Evolutionary conservation across 345 rosid genomes (phyloP), one percentile per base, ranked within the genome.

Genomic region (Gossypium ekmanianum): DNA sequence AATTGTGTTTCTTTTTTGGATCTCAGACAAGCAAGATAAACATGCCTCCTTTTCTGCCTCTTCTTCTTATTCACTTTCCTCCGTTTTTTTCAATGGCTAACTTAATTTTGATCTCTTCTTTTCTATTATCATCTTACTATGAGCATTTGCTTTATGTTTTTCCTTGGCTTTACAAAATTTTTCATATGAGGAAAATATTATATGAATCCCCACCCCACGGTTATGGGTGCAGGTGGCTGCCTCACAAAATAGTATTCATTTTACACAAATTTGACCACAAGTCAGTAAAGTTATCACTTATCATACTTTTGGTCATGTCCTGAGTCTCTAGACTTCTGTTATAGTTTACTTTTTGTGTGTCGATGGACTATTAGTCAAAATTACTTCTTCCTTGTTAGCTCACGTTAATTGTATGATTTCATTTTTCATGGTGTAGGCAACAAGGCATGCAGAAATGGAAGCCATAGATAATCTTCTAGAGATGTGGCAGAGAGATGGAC

Each of bases 401-500:
- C 29, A 62, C 11, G 18, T n/a, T n/a, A 73, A 9, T 22, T 73
- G 14, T 26, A 47, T 13, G 14, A 2, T 27, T 67, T 58, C 56
- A 14, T 27, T 41, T 26, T 27, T 57, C 13, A 10, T 29, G 8
- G 39, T 22, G 56, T 45, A 91, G 92, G 99, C 96, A 44, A 85
- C 94, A 34, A 93, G 93, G 81, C 96, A 95, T 87, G 98, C 97
- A 11, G 98, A 93, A 86, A 95, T 91, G 97, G 98, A 95, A 77
- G 96, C 94, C 68, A 84, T 87, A 73, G 96, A 95, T 79, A 26
- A 74, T 80, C 92, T 93, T 77, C 83, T 87, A n/a, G 83, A 79
- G 70, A 82, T 82, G 75, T 92, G 99, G 96, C 87, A 76, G 71
- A 82, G 77, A 81, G 68, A 68, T 68, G 84, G 88, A 68, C 88